phyloP scores from a whole-genome alignment of 2,329 filamentous ascomycete species.

The Phoma sp. region DNA sequence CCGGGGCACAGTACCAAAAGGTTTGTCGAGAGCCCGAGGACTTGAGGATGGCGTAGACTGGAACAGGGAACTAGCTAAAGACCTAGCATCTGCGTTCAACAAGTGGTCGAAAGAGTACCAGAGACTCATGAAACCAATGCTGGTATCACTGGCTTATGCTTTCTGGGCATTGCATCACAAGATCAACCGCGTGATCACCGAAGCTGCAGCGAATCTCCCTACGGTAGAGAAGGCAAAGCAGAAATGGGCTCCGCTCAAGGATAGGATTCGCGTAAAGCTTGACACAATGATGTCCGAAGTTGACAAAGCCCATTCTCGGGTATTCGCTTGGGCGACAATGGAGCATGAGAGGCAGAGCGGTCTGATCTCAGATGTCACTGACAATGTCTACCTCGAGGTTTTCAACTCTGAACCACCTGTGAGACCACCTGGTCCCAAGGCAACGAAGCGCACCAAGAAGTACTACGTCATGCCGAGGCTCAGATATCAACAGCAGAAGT shows the following conservation, averaged over 20 bases:
- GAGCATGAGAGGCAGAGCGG: slow-evolving; percentile 18
- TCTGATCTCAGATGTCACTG: slow-evolving; percentile 22
- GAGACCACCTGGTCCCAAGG: slow-evolving; percentile 2
- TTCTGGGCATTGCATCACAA: not conserved
- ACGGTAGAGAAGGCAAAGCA: slow-evolving; percentile 25
- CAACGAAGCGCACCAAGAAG: slow-evolving; percentile 11
- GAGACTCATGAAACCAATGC: not conserved
- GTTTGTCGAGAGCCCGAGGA: slow-evolving; percentile 24
- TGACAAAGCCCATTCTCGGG: too few species aligned
- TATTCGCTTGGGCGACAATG: slow-evolving; percentile 23
- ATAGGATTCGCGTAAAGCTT: too few species aligned
- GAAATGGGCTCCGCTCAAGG: too few species aligned
- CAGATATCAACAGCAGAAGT: slow-evolving; percentile 19
- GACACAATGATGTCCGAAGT: too few species aligned
- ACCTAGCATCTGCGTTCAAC: slow-evolving; percentile 17
- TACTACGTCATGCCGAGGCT: slow-evolving; percentile 18
- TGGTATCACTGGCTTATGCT: not conserved
- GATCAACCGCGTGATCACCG: slow-evolving; percentile 6
- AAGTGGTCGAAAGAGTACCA: slow-evolving; percentile 18
- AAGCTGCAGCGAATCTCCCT: slow-evolving; percentile 20
- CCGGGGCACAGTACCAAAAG: slow-evolving; percentile 17
- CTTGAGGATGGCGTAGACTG: slow-evolving; percentile 24
- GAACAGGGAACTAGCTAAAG: slow-evolving; percentile 24
- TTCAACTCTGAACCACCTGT: too few species aligned
- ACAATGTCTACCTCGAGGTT: slow-evolving; percentile 20